These are phyloP conservation scores for Fusarium heterosporum DNA, from an alignment of 2,329 filamentous ascomycete species.

Conservation along the genomic window DNA sequence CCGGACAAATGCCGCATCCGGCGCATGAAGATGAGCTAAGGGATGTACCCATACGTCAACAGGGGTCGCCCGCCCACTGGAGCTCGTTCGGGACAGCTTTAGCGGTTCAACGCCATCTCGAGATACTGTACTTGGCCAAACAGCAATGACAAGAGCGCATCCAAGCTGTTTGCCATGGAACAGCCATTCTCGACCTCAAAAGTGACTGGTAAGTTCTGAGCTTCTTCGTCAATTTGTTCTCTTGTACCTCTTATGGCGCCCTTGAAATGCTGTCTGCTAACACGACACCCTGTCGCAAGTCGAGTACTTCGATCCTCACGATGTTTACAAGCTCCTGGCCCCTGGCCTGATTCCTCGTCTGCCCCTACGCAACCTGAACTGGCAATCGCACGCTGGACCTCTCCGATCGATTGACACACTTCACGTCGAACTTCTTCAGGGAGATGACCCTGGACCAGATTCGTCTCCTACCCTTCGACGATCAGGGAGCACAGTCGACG, in stretches of 20 bases:
- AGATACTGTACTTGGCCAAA: constrained; percentile 39
- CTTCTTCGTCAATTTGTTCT: background rate
- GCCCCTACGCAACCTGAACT: constrained; percentile 91
- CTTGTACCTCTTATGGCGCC: background rate
- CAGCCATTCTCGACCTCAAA: constrained; percentile 78
- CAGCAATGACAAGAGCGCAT: constrained; percentile 48
- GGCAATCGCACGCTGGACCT: constrained; percentile 94
- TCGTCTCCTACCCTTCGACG: constrained; percentile 49
- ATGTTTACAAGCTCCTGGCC: constrained; percentile 84
- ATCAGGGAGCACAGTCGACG: constrained; percentile 58
- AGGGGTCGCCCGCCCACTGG: constrained; percentile 24
- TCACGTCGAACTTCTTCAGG: constrained; percentile 85
- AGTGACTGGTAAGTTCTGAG: constrained; percentile 71
- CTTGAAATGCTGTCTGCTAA: constrained; percentile 27
- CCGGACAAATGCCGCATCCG: constrained; percentile 48
- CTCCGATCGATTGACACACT: constrained; percentile 93
- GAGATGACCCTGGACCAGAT: constrained; percentile 60
- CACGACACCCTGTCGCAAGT: constrained; percentile 63
- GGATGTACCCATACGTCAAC: constrained; percentile 31
- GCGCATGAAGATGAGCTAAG: constrained; percentile 43
- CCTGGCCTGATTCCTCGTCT: constrained; percentile 82
- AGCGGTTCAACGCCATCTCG: constrained; percentile 30
- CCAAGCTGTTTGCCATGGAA: constrained; percentile 64
- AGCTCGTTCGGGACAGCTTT: constrained; percentile 46
- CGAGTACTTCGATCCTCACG: constrained; percentile 95